These are phyloP conservation scores for Orobanche coerulescens DNA, from an alignment of 257 asterid species.

Conservation along the genomic window DNA sequence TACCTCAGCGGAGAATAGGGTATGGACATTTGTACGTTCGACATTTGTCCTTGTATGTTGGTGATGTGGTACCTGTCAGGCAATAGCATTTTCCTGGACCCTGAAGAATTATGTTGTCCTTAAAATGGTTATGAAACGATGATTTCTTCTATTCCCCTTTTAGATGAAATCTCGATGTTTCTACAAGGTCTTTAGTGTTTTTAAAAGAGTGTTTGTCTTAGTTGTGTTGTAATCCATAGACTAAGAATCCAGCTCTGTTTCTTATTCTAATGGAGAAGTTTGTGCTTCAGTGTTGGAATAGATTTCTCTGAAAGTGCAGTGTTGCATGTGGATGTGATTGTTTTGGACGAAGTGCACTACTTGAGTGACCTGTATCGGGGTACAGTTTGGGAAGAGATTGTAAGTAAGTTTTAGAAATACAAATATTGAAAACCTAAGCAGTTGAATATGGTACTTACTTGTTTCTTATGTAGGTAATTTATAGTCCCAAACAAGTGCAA, in stretches of 20 bases:
- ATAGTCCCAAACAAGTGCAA: slow-evolving; percentile 96
- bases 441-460: slow-evolving; percentile 26
- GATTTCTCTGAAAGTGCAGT: slow-evolving; percentile 78
- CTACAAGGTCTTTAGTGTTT: neutral
- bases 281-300: slow-evolving; percentile 65
- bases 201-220: slow-evolving; percentile 2
- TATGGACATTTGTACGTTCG: neutral
- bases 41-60: slow-evolving; percentile 7
- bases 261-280: slow-evolving; percentile 13
- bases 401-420: slow-evolving; percentile 39
- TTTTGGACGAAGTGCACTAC: slow-evolving; percentile 98
- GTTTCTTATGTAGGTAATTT: slow-evolving; percentile 61
- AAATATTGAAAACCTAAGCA: slow-evolving; percentile 17
- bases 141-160: slow-evolving; percentile 11
- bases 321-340: slow-evolving; percentile 90
- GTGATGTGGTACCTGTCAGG: slow-evolving; percentile 7
- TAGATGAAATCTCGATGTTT: neutral
- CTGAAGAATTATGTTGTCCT: neutral
- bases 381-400: slow-evolving; percentile 99
- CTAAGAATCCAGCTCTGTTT: slow-evolving; percentile 9
- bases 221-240: slow-evolving; percentile 1
- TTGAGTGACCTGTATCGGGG: slow-evolving; percentile 96
- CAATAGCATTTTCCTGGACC: slow-evolving; percentile 12
- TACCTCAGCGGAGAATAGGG: slow-evolving; percentile 1
- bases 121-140: neutral